Conservation (phyloP, 164 flowering plant genomes). For the Chimonanthus salicifolius region DNA sequence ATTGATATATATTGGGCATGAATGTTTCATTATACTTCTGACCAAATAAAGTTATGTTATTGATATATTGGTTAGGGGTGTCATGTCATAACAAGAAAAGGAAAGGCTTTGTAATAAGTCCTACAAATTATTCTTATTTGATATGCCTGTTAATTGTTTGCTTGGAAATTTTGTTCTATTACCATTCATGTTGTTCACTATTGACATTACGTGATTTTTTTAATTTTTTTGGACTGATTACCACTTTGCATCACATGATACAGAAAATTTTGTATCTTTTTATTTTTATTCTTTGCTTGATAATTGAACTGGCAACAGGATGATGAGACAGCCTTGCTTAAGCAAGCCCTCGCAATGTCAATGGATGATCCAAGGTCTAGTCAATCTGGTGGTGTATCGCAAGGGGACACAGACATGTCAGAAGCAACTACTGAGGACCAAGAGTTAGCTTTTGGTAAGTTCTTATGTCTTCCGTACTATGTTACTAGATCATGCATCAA, state of each 20-base stretch:
- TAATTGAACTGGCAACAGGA: conserved; percentile 35
- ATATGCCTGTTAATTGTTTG: background rate
- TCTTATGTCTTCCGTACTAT: conserved; percentile 1
- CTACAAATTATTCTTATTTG: background rate
- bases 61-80: no score
- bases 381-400: conserved; percentile 22
- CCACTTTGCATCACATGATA: background rate
- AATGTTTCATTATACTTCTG: no score
- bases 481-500: background rate
- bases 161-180: background rate
- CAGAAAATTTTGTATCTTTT: background rate
- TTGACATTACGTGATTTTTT: background rate
- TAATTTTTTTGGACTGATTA: no score
- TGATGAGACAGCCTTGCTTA: conserved; percentile 75
- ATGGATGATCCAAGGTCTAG: conserved; percentile 61
- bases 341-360: conserved; percentile 90
- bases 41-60: no score
- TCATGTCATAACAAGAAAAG: background rate
- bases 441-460: conserved; percentile 76
- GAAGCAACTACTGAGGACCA: conserved; percentile 74
- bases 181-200: background rate
- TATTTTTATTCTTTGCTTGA: background rate
- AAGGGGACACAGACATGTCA: conserved; percentile 65
- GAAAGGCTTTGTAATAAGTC: background rate
- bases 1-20: no score